Percentiles rank a stretch among this genome's conserved stretches.
phyloP scores from a whole-genome alignment of 176 grass and related monocot species.

The Aegilops speltoides region DNA sequence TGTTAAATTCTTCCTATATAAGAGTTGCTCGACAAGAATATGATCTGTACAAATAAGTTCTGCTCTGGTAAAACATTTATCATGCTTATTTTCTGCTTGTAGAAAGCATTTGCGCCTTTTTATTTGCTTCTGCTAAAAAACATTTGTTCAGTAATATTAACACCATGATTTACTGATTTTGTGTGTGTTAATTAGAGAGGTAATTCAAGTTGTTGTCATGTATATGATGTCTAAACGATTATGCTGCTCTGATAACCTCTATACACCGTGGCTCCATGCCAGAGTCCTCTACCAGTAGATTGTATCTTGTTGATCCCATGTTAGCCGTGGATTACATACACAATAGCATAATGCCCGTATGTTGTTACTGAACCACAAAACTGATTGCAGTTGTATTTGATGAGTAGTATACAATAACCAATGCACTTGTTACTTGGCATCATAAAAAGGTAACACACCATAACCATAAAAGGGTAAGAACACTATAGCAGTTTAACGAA shows the following conservation, averaged over 20 bases:
- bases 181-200: background rate
- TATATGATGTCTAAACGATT: background rate
- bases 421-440: background rate
- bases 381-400: background rate
- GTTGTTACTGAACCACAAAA: background rate
- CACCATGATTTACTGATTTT: background rate
- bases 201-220: background rate
- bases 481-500: background rate
- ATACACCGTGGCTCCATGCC: background rate
- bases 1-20: background rate
- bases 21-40: background rate
- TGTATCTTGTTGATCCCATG: background rate
- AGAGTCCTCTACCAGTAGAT: background rate
- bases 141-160: background rate
- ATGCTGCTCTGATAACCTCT: background rate
- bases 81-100: background rate
- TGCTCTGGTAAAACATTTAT: background rate
- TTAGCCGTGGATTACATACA: slow-evolving; percentile 8
- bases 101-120: background rate
- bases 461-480: background rate
- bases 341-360: background rate
- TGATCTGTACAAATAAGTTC: background rate
- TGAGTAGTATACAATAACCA: background rate
- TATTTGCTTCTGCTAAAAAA: slow-evolving; percentile 1
- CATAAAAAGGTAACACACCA: background rate